phyloP scores from a whole-genome alignment of 805 yeast species.

The Pachysolen tannophilus region DNA sequence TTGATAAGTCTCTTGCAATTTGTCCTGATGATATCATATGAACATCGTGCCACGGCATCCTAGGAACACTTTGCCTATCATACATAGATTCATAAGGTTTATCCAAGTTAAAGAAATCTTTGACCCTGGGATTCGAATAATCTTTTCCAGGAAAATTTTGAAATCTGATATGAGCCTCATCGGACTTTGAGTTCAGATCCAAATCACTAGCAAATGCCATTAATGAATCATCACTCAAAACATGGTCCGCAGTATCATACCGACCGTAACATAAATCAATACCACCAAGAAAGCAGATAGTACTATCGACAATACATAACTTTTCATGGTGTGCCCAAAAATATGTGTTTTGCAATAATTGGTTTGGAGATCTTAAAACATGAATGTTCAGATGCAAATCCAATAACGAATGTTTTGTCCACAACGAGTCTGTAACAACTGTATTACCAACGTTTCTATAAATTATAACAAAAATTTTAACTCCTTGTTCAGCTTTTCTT shows the following conservation, averaged over 20 bases:
- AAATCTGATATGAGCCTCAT: slow-evolving; percentile 23
- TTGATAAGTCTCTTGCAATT: slow-evolving; percentile 82
- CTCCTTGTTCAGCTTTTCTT: slow-evolving; percentile 90
- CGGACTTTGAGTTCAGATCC: slow-evolving; percentile 1
- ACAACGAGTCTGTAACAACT: slow-evolving; percentile 87
- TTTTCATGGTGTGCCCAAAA: slow-evolving; percentile 99
- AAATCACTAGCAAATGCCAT: slow-evolving; percentile 21
- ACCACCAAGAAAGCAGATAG: slow-evolving; percentile 90
- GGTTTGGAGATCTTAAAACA: slow-evolving; percentile 92
- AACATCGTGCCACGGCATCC: slow-evolving; percentile 99
- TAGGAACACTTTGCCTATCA: slow-evolving; percentile 69
- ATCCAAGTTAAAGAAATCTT: slow-evolving; percentile 75
- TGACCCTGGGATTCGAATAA: slow-evolving; percentile 90
- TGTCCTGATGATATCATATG: slow-evolving; percentile 95
- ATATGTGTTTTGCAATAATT: slow-evolving; percentile 81
- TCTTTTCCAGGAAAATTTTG: slow-evolving; percentile 94
- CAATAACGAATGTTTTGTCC: slow-evolving; percentile 89
- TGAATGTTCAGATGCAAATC: slow-evolving; percentile 81
- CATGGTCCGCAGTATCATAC: slow-evolving; percentile 95
- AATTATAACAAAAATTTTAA: slow-evolving; percentile 83
- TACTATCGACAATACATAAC: slow-evolving; percentile 76
- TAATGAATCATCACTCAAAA: slow-evolving; percentile 60
- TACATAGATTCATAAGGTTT: slow-evolving; percentile 90
- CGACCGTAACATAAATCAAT: slow-evolving; percentile 94
- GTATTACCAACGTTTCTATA: slow-evolving; percentile 92